Evolutionary conservation across 805 yeast genomes (phyloP).

Genomic region (Wickerhamomyces bovis): DNA sequence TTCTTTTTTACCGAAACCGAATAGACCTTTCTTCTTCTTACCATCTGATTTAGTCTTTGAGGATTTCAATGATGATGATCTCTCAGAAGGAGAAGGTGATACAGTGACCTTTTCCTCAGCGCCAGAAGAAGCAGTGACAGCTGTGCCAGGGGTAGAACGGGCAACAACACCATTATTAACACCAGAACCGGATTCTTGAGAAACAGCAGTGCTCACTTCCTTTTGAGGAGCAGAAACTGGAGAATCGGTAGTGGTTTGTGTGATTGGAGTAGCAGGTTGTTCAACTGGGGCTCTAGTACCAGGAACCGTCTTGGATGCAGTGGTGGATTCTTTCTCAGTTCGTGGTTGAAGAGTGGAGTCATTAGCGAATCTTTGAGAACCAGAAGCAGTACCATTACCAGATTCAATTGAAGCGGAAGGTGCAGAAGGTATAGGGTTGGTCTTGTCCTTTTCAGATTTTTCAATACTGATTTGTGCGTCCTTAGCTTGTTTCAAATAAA

Average conservation of each 20-base stretch:
- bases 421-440: background rate
- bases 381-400: conserved; percentile 5
- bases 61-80: background rate
- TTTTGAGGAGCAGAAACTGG: conserved; percentile 1
- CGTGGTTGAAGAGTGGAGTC: conserved; percentile 6
- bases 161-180: conserved; percentile 6
- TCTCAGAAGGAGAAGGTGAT: background rate
- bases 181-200: conserved; percentile 3
- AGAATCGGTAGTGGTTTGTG: background rate
- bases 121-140: background rate
- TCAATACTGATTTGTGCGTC: conserved; percentile 2
- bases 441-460: background rate
- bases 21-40: conserved; percentile 4
- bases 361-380: conserved; percentile 9
- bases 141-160: background rate
- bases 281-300: conserved; percentile 2
- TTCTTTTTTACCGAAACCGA: conserved; percentile 8
- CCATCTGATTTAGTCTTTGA: background rate
- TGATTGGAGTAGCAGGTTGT: background rate
- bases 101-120: background rate
- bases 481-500: conserved; percentile 7
- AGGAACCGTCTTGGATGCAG: conserved; percentile 18
- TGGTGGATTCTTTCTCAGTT: conserved; percentile 5
- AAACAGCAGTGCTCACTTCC: conserved; percentile 1
- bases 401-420: background rate